A percentile compares a stretch with the other conserved stretches of the same genome.
These are phyloP conservation scores for Macroventuria anomochaeta DNA, from an alignment of 2,329 filamentous ascomycete genomes.

Conservation along the genomic window DNA sequence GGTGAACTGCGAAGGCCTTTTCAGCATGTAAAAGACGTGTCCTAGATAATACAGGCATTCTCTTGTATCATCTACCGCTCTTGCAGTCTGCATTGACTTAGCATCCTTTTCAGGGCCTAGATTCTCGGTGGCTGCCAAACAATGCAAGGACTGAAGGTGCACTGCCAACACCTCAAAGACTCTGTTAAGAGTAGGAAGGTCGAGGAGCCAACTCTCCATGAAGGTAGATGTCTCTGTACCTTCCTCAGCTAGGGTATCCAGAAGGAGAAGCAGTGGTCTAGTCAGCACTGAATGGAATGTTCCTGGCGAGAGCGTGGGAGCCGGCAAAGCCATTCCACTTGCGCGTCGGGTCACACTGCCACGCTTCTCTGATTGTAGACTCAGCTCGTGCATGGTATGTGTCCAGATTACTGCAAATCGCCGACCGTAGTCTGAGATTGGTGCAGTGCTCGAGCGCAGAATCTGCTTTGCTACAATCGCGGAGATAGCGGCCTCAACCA, in stretches of 20 bases:
- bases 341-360: constrained; percentile 36
- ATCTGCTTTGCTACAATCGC: constrained; percentile 62
- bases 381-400: constrained; percentile 63
- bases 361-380: constrained; percentile 45
- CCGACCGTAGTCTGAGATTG: constrained; percentile 63
- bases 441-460: constrained; percentile 1
- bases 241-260: constrained; percentile 79
- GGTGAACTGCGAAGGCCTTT: constrained; percentile 70
- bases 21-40: constrained; percentile 74
- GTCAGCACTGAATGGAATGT: constrained; percentile 77
- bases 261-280: constrained; percentile 78
- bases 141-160: constrained; percentile 43
- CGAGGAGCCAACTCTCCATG: constrained; percentile 81
- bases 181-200: constrained; percentile 59
- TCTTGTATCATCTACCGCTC: constrained; percentile 68
- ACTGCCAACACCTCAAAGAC: constrained; percentile 49
- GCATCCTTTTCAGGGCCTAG: constrained; percentile 19
- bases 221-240: constrained; percentile 77
- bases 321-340: constrained; percentile 38
- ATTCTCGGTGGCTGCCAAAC: constrained; percentile 28
- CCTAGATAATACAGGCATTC: constrained; percentile 80
- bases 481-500: constrained; percentile 80
- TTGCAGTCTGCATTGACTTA: not conserved
- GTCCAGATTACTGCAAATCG: constrained; percentile 81
- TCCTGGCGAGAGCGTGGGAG: constrained; percentile 48